Percentiles rank a stretch among this genome's conserved stretches.
Evolutionary conservation across 257 asterid genomes (phyloP).

Genomic region (Craterostigma plantagineum): DNA sequence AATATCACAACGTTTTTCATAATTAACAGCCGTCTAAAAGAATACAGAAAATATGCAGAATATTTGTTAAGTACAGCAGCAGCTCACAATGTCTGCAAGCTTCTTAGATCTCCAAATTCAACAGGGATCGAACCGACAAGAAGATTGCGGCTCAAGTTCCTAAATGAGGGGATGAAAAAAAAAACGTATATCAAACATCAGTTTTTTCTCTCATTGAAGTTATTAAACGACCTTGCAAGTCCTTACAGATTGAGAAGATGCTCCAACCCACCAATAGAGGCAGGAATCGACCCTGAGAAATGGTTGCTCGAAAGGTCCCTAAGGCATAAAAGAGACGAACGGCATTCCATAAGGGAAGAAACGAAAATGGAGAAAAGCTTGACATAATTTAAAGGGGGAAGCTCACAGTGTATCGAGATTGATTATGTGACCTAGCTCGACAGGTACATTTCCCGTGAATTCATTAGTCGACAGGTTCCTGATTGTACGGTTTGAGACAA

Average conservation of each 20-base stretch:
- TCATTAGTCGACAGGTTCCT: slow-evolving; percentile 83
- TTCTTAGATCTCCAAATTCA: slow-evolving; percentile 68
- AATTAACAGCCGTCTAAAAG: neutral
- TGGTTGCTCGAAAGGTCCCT: slow-evolving; percentile 87
- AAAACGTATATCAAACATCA: too few species aligned
- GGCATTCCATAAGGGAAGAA: too few species aligned
- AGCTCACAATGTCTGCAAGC: slow-evolving; percentile 68
- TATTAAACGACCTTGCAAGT: too few species aligned
- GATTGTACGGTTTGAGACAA: slow-evolving; percentile 9
- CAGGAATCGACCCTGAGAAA: slow-evolving; percentile 66
- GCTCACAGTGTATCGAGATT: slow-evolving; percentile 89
- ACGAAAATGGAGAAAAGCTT: slow-evolving; percentile 3
- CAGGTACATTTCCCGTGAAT: slow-evolving; percentile 53
- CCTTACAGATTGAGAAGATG: slow-evolving; percentile 88
- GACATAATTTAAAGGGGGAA: neutral
- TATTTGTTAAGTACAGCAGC: neutral
- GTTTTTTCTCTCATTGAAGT: too few species aligned
- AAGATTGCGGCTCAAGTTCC: slow-evolving; percentile 74
- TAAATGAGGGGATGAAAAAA: slow-evolving; percentile 7
- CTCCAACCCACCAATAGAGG: slow-evolving; percentile 85
- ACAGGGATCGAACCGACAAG: slow-evolving; percentile 54
- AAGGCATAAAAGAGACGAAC: neutral
- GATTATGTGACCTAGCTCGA: slow-evolving; percentile 71
- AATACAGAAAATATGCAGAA: neutral
- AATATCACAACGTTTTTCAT: slow-evolving; percentile 1